Base-by-base conservation (phyloP, 2,329 filamentous ascomycete genomes). In the Epichloe uncinata region DNA sequence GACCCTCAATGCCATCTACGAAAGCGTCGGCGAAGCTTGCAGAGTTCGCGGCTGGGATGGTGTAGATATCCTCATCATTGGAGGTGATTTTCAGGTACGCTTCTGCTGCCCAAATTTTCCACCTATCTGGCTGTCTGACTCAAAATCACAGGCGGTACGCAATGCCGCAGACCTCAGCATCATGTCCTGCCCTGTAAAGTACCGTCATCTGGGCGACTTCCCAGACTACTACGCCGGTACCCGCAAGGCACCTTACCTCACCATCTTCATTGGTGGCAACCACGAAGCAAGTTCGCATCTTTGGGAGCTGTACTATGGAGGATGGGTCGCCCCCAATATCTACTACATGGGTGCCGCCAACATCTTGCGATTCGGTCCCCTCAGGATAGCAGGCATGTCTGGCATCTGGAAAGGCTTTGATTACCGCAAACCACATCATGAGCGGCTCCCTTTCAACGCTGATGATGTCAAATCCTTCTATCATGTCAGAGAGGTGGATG, bases 291-390 rank as follows among this genome's bases (percentile, higher is more conserved):
- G 86, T 60, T 89, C 86, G 47, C 82, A 97, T 66, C 72, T 95
- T 5, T 93, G 83, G 73, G 93, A 98, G 68, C 77, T 98, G 0
- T 95, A 87, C 70, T 95, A 97, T 63, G 93, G 93, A 47, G 93
- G 93, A 47, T 98, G 93, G 93, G 93, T 88, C 5, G 91, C 91
- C 7, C 89, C 88, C 8, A 95, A 93, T 57, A 97, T 98, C 55
- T 98, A 96, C 73, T 98, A 96, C 68, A 77, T 97, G 65, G 93
- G 93, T 45, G 87, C 89, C 35, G 88, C 93, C 52, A 96, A 95
- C 62, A 83, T 98, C 8, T 64, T 98, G 40, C 82, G 84, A 16
- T 73, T 94, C 34, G 91, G 91, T 0, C 84, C 87, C 1, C 69
- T 98, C 45, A 82, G 93, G 20, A 95, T 98, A 54, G 87, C 88